Base-by-base conservation (phyloP, 2,329 filamentous ascomycete genomes). In the Zymoseptoria tritici region DNA sequence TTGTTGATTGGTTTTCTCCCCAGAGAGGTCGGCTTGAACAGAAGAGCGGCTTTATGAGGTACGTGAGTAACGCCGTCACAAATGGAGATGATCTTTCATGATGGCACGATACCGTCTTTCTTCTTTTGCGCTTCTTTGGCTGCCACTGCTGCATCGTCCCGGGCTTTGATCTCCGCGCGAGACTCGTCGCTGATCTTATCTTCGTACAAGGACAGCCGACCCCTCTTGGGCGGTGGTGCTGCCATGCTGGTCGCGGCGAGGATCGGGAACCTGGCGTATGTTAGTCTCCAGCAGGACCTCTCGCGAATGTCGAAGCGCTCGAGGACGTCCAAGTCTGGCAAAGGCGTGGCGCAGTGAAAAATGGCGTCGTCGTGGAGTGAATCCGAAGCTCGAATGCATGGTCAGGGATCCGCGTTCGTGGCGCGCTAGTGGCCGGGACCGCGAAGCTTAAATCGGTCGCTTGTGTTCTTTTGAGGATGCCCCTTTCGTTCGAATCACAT, bases 21-120 rank as follows among this genome's bases (percentile, higher is more conserved):
- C 59, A 66, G 84, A 70, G 89, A 89, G 66, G 91, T 91, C 56
- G 91, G 91, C 73, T 95, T 90, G 78, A 96, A 96, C 74, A 88
- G 88, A 64, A 95, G 81, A 70, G 89, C 85, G 74, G 83, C 80
- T 83, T 75, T 68, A 67, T 57, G 65, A 70, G 63, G 74, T 70
- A 75, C 73, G 78, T 83, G 76, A 84, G 81, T 68, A 66, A 52
- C 58, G 67, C 74, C 76, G 73, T 73, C 71, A 65, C 72, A 67
- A 46, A 46, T 68, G 71, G 63, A 70, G 64, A 64, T 63, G 63
- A 57, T 57, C 29, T 57, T 60, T 57, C 56, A 62, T 60, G 62
- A 68, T 67, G 62, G 58, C 69, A 74, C 77, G 77, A 75, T 86
- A 87, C 85, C 85, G 77, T 84, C 77, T 74, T 83, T 80, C 75